Percentiles rank a stretch among this genome's conserved stretches.
These are phyloP conservation scores for Metarhizium guizhouense DNA, from an alignment of 2,329 filamentous ascomycete genomes.

Conservation along the genomic window DNA sequence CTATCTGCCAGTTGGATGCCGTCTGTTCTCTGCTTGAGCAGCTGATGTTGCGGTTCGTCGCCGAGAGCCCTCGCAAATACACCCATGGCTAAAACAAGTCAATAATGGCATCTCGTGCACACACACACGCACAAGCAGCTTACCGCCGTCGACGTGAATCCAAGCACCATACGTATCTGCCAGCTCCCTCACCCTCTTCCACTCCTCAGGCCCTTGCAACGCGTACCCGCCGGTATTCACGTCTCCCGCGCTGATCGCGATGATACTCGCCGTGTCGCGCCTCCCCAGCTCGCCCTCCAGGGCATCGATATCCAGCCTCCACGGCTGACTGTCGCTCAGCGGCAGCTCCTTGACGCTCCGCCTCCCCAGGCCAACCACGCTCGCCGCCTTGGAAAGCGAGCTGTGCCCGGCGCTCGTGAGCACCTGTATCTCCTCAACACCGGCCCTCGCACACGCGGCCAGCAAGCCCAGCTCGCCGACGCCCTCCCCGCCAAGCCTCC, in stretches of 20 bases:
- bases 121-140: conserved; percentile 9
- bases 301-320: too few species aligned
- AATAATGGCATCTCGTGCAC: too few species aligned
- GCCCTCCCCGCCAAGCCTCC: conserved; percentile 16
- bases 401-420: too few species aligned
- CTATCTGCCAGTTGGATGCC: conserved; percentile 79
- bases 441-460: too few species aligned
- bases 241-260: conserved; percentile 77
- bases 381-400: too few species aligned
- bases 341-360: too few species aligned
- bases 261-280: conserved; percentile 46
- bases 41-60: conserved; percentile 43
- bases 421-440: too few species aligned
- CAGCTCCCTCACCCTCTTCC: conserved; percentile 53
- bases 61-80: conserved; percentile 65
- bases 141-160: conserved; percentile 80
- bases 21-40: conserved; percentile 39
- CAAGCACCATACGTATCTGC: conserved; percentile 69
- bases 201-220: conserved; percentile 46
- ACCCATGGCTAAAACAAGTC: conserved; percentile 40
- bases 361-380: too few species aligned
- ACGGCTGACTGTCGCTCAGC: too few species aligned
- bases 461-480: conserved; percentile 37
- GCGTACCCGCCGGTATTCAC: conserved; percentile 85
- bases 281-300: too few species aligned